Conservation (phyloP, 2,329 filamentous ascomycete genomes). For the Alternaria sp. region DNA sequence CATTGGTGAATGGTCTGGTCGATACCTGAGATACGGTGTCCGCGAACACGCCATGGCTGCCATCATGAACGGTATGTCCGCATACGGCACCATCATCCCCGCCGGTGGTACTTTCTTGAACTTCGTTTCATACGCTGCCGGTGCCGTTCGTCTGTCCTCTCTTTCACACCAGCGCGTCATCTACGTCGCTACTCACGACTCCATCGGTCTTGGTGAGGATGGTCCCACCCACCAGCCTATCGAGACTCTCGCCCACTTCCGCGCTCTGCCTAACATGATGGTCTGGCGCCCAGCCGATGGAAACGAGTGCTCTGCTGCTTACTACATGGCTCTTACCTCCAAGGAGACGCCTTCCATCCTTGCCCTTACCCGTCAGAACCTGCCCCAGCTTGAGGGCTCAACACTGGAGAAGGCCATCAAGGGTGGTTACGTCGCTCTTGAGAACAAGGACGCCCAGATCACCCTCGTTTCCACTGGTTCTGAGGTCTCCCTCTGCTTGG, state of each 20-base stretch:
- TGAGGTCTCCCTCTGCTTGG: conserved; percentile 92
- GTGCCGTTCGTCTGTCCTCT: conserved; percentile 91
- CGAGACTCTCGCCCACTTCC: conserved; percentile 98
- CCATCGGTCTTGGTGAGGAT: conserved; percentile 98
- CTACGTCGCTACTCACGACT: conserved; percentile 98
- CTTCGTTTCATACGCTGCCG: conserved; percentile 98
- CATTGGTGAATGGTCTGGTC: conserved; percentile 88
- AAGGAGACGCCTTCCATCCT: conserved; percentile 92
- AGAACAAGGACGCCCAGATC: conserved; percentile 83
- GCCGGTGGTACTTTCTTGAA: conserved; percentile 98
- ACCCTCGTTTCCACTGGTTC: conserved; percentile 95
- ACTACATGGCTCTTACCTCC: conserved; percentile 92
- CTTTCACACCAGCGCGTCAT: conserved; percentile 90
- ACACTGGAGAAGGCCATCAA: conserved; percentile 89
- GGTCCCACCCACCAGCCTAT: conserved; percentile 99
- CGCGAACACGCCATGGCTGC: conserved; percentile 92
- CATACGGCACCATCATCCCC: conserved; percentile 94
- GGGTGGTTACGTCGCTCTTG: conserved; percentile 92
- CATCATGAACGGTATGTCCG: conserved; percentile 93
- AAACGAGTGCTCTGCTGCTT: conserved; percentile 97
- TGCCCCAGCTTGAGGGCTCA: conserved; percentile 95
- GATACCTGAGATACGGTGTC: conserved; percentile 92
- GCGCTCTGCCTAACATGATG: conserved; percentile 98
- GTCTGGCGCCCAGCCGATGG: conserved; percentile 98
- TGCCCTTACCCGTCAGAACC: conserved; percentile 95